Conservation (phyloP, 1,284 basidiomycete species). For the Trametes sp. region DNA sequence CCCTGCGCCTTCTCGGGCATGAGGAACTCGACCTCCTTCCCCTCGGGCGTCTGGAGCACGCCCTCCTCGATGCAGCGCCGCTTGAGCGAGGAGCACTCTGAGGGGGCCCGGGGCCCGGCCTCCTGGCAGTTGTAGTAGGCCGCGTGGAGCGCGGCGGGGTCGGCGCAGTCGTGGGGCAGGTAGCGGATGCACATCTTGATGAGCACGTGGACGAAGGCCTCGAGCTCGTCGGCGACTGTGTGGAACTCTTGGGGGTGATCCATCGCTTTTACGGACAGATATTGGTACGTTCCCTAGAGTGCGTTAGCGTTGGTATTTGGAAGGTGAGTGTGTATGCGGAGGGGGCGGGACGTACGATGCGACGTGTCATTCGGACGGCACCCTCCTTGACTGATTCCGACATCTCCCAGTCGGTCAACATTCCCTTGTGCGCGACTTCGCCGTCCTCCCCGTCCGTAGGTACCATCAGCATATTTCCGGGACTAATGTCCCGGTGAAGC, state of each 20-base stretch:
- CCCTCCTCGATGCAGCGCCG: constrained; percentile 3
- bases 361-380: neutral
- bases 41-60: neutral
- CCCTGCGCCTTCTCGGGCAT: neutral
- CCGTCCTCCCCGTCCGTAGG: neutral
- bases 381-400: constrained; percentile 4
- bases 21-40: neutral
- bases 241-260: neutral
- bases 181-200: constrained; percentile 2
- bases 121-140: constrained; percentile 1
- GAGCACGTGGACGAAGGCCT: constrained; percentile 18
- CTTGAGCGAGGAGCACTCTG: constrained; percentile 4
- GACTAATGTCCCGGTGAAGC: constrained; percentile 24
- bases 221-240: constrained; percentile 12
- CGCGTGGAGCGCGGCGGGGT: neutral
- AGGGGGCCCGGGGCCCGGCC: neutral
- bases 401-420: constrained; percentile 25
- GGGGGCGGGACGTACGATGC: too few relatives aligned
- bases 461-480: constrained; percentile 22
- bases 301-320: neutral
- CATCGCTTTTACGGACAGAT: constrained; percentile 7
- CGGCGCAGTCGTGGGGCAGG: constrained; percentile 6
- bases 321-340: neutral
- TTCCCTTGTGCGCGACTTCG: neutral
- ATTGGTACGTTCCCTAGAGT: constrained; percentile 14